These are phyloP conservation scores for Pseudogymnoascus sp. DNA, from an alignment of 2,329 filamentous ascomycete species.

Conservation along the genomic window DNA sequence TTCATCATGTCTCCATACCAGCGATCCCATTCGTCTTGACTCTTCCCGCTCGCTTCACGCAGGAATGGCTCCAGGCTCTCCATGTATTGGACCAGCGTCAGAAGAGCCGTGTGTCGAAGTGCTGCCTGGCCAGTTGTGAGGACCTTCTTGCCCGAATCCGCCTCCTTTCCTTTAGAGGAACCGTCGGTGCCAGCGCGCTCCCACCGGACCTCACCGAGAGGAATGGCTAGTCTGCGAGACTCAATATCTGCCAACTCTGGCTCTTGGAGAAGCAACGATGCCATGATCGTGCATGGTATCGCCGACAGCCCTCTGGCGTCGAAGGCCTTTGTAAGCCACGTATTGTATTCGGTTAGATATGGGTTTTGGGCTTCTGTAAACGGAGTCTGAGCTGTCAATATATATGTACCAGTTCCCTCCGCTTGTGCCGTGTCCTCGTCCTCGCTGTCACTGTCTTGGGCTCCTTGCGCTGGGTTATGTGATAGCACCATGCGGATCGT, in stretches of 20 bases:
- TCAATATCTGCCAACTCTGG: constrained; percentile 65
- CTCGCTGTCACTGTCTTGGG: constrained; percentile 35
- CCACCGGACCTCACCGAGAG: constrained; percentile 77
- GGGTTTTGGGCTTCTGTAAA: constrained; percentile 74
- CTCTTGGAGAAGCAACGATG: constrained; percentile 73
- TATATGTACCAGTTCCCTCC: constrained; percentile 68
- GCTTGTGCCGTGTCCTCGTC: constrained; percentile 58
- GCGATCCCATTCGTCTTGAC: constrained; percentile 82
- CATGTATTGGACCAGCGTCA: constrained; percentile 75
- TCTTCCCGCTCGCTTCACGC: constrained; percentile 75
- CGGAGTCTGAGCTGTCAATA: constrained; percentile 74
- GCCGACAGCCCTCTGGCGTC: constrained; percentile 62
- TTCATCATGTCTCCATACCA: constrained; percentile 86
- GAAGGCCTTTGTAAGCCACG: constrained; percentile 70
- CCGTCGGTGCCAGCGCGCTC: constrained; percentile 66
- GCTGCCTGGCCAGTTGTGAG: constrained; percentile 58
- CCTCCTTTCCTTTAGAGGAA: constrained; percentile 26
- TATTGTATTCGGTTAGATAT: constrained; percentile 75
- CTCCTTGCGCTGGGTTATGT: constrained; percentile 45
- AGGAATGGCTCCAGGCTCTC: constrained; percentile 78
- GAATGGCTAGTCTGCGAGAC: constrained; percentile 75
- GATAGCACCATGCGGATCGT: constrained; percentile 75
- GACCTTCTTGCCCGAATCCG: constrained; percentile 22
- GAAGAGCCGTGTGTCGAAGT: constrained; percentile 68
- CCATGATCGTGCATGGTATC: constrained; percentile 71